Conservation (phyloP, 345 rosid genomes). For the Microcos paniculata region DNA sequence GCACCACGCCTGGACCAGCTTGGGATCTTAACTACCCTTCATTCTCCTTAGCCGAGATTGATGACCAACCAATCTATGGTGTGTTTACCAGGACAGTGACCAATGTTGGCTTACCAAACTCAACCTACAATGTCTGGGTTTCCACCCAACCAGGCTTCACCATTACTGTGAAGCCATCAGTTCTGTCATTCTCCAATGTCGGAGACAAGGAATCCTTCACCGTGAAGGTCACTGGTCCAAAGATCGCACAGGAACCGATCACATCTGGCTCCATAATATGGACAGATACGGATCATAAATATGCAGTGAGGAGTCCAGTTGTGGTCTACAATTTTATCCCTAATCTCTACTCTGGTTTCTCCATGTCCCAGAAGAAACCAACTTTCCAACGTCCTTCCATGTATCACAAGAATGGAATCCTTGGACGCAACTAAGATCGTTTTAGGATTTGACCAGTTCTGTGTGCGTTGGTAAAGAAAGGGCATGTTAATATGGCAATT, state of each 20-base stretch:
- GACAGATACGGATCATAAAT: conserved; percentile 25
- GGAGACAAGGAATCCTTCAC: conserved; percentile 33
- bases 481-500: background rate
- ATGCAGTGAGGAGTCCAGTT: conserved; percentile 34
- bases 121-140: conserved; percentile 28
- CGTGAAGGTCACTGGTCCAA: conserved; percentile 26
- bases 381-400: conserved; percentile 22
- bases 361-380: background rate
- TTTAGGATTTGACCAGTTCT: background rate
- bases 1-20: conserved; percentile 24
- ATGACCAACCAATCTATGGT: conserved; percentile 25
- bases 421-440: conserved; percentile 9
- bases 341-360: background rate
- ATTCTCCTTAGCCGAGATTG: conserved; percentile 35
- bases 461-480: background rate
- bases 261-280: conserved; percentile 35
- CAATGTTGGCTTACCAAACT: conserved; percentile 42
- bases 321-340: conserved; percentile 31
- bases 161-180: conserved; percentile 28
- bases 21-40: conserved; percentile 52
- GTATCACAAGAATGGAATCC: conserved; percentile 24
- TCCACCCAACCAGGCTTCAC: conserved; percentile 17
- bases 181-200: conserved; percentile 27
- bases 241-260: conserved; percentile 27
- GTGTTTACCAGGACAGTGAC: conserved; percentile 43